These are phyloP conservation scores for Wickerhamomyces ciferrii DNA, from an alignment of 805 yeast genomes.

Conservation along the genomic window DNA sequence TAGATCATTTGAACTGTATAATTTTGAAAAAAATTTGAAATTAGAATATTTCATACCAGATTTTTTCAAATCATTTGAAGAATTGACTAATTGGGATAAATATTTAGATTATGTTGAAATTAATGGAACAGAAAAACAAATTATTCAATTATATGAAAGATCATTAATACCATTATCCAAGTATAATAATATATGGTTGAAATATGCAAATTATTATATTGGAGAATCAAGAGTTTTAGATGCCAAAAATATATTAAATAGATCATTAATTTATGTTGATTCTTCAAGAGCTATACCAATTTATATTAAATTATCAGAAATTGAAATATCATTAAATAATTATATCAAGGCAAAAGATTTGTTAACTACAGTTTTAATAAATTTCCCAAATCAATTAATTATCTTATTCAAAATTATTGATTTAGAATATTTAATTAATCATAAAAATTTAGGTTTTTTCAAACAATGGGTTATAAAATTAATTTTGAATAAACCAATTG, in stretches of 20 bases:
- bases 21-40: slow-evolving; percentile 39
- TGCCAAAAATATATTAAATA: slow-evolving; percentile 35
- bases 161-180: slow-evolving; percentile 39
- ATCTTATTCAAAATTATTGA: slow-evolving; percentile 36
- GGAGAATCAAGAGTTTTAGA: slow-evolving; percentile 23
- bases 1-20: slow-evolving; percentile 41
- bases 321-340: slow-evolving; percentile 35
- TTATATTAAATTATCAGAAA: slow-evolving; percentile 35
- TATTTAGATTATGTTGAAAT: slow-evolving; percentile 52
- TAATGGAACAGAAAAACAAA: slow-evolving; percentile 10
- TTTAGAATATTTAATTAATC: slow-evolving; percentile 30
- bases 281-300: slow-evolving; percentile 22
- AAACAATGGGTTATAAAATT: neutral
- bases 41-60: slow-evolving; percentile 33
- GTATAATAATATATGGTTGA: slow-evolving; percentile 45
- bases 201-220: slow-evolving; percentile 38
- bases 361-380: slow-evolving; percentile 9
- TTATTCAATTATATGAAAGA: slow-evolving; percentile 37
- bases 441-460: slow-evolving; percentile 5
- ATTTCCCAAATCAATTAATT: slow-evolving; percentile 11
- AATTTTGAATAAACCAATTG: slow-evolving; percentile 6
- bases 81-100: slow-evolving; percentile 51
- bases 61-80: slow-evolving; percentile 30
- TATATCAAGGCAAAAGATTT: slow-evolving; percentile 28
- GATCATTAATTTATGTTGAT: slow-evolving; percentile 25